These are phyloP conservation scores for Komagataella phaffii DNA, from an alignment of 805 yeast species.

Conservation along the genomic window DNA sequence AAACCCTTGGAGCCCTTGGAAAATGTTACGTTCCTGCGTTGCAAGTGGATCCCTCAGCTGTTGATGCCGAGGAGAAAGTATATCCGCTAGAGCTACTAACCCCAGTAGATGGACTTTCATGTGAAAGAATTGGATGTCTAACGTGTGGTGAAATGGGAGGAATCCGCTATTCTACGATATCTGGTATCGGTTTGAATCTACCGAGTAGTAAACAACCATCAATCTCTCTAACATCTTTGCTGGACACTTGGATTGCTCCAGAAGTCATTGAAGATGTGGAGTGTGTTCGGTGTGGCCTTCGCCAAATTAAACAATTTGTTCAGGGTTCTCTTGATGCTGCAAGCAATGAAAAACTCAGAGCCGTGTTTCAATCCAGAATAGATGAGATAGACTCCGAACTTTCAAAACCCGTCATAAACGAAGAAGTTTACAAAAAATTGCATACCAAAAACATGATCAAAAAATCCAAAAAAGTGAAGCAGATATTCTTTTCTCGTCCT, in stretches of 20 bases:
- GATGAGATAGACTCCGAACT: slow-evolving; percentile 39
- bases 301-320: slow-evolving; percentile 41
- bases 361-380: slow-evolving; percentile 30
- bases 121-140: slow-evolving; percentile 83
- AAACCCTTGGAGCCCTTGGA: slow-evolving; percentile 44
- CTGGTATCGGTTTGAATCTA: slow-evolving; percentile 60
- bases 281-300: slow-evolving; percentile 83
- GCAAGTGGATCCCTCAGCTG: slow-evolving; percentile 63
- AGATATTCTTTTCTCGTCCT: slow-evolving; percentile 64
- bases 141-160: slow-evolving; percentile 93
- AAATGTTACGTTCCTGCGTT: slow-evolving; percentile 57
- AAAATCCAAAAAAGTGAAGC: slow-evolving; percentile 74
- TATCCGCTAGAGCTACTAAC: slow-evolving; percentile 52
- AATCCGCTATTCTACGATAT: slow-evolving; percentile 64
- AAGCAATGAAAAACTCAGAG: slow-evolving; percentile 13
- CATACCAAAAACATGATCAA: slow-evolving; percentile 65
- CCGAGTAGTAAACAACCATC: slow-evolving; percentile 33
- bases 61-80: slow-evolving; percentile 26
- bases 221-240: slow-evolving; percentile 34
- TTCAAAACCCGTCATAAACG: slow-evolving; percentile 56
- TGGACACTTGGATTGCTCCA: slow-evolving; percentile 58
- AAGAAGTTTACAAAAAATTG: slow-evolving; percentile 59
- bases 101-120: slow-evolving; percentile 84
- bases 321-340: slow-evolving; percentile 18
- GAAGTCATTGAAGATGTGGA: slow-evolving; percentile 90